A percentile compares a stretch with the other conserved stretches of the same genome.
These are phyloP conservation scores for Remersonia thermophila DNA, from an alignment of 2,329 filamentous ascomycete genomes.

Conservation along the genomic window DNA sequence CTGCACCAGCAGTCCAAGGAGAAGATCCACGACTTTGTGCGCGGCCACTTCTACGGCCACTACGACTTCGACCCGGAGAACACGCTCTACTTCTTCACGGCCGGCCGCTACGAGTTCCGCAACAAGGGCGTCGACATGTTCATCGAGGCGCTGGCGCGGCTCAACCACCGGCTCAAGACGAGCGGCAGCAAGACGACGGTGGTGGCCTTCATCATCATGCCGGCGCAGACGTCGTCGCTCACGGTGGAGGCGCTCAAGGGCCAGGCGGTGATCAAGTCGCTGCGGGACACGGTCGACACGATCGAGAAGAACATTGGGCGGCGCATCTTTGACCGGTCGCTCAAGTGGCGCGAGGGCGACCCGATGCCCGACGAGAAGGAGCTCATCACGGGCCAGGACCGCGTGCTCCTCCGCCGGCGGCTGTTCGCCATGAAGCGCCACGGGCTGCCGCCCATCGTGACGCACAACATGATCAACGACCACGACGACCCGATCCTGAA, in stretches of 20 bases:
- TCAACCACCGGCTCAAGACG: conserved; percentile 86
- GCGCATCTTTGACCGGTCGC: conserved; percentile 84
- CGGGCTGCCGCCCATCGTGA: conserved; percentile 85
- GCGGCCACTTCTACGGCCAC: conserved; percentile 96
- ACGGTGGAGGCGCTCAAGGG: conserved; percentile 94
- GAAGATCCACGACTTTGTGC: conserved; percentile 96
- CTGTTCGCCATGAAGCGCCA: conserved; percentile 95
- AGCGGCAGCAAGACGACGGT: conserved; percentile 83
- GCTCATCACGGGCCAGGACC: conserved; percentile 80
- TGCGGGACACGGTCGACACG: conserved; percentile 82
- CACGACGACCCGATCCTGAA: conserved; percentile 86
- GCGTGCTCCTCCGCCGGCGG: conserved; percentile 78
- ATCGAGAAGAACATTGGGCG: conserved; percentile 89
- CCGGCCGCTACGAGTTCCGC: conserved; percentile 91
- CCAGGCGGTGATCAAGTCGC: conserved; percentile 92
- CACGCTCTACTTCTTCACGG: conserved; percentile 94
- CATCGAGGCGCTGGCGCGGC: conserved; percentile 84
- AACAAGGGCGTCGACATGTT: conserved; percentile 99
- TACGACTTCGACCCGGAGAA: conserved; percentile 96
- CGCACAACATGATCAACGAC: conserved; percentile 97
- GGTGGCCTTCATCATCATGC: conserved; percentile 98
- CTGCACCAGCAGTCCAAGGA: conserved; percentile 92
- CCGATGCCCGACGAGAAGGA: conserved; percentile 94
- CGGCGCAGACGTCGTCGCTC: conserved; percentile 85
- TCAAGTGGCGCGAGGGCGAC: conserved; percentile 92